Evolutionary conservation across 805 yeast genomes (phyloP).

Genomic region (Nakazawaea ambrosiae): DNA sequence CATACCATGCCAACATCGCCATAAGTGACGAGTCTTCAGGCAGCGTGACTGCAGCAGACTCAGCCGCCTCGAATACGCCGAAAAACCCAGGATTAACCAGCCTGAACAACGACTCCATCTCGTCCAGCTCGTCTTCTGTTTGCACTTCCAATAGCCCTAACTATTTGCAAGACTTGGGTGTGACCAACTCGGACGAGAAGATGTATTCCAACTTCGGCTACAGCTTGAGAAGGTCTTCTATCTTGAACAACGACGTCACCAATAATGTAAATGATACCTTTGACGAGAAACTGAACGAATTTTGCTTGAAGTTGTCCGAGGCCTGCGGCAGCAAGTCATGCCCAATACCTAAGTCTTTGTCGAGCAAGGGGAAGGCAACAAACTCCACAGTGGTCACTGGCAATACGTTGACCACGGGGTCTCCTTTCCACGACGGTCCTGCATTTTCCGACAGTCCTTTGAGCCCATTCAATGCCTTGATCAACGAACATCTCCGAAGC

Average conservation of each 20-base stretch:
- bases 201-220: slow-evolving; percentile 2
- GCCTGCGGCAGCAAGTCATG: slow-evolving; percentile 76
- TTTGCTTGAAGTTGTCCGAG: slow-evolving; percentile 67
- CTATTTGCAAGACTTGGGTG: slow-evolving; percentile 4
- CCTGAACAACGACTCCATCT: slow-evolving; percentile 14
- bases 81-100: slow-evolving; percentile 9
- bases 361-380: slow-evolving; percentile 6
- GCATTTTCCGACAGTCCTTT: slow-evolving; percentile 6
- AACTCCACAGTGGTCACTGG: background rate
- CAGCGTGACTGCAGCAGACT: background rate
- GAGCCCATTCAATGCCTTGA: slow-evolving; percentile 2
- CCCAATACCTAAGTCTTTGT: slow-evolving; percentile 50
- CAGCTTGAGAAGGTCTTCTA: slow-evolving; percentile 15
- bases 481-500: background rate
- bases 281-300: slow-evolving; percentile 65
- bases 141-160: slow-evolving; percentile 30
- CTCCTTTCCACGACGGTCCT: background rate
- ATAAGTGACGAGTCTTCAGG: slow-evolving; percentile 2
- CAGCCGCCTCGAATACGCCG: slow-evolving; percentile 2
- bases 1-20: slow-evolving; percentile 6
- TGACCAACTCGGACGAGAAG: slow-evolving; percentile 1
- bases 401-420: background rate
- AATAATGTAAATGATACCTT: slow-evolving; percentile 22
- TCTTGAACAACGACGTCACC: slow-evolving; percentile 17
- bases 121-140: slow-evolving; percentile 24